Evolutionary conservation across 1,139 yeast species (phyloP), one percentile per base, ranked within the genome.

Genomic region (Yamadazyma dendronema): DNA sequence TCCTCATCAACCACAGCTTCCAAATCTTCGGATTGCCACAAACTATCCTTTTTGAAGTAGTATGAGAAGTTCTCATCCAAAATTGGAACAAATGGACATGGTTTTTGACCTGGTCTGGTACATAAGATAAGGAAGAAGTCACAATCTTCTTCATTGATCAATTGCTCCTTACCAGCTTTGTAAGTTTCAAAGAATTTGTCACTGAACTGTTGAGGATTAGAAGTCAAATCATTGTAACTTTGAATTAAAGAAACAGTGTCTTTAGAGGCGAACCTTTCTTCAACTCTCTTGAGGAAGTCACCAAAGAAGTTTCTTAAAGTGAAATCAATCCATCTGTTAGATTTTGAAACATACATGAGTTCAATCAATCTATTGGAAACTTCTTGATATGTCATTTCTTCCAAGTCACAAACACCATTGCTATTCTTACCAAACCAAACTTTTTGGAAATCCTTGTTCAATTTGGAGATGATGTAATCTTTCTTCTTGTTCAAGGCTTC

Each of bases 21-120:
- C 57, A 92, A 77, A 61, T 88, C 94, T 73, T 92, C 98, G 26
- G 96, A 86, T 76, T 92, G 99, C 98, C 98, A 92, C 61, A 92
- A 77, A 34, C 97, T 90, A 66, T 92, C 99, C 73, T 92, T 92
- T 81, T 92, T 92, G 79, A 92, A 94, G 78, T 86, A 92, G 59
- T 83, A 84, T 65, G 92, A 97, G 56, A 92, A 89, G 69, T 88
- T 84, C 51, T 87, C 95, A 59, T 94, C 96, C 62, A 92, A 76
- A 21, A 88, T 85, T 35, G 99, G 99, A 52, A 92, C 90, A 57
- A 92, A 92, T 46, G 98, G 98, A 59, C 89, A 97, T 31, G 99
- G 99, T 70, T 92, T 92, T 70, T 90, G 97, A 43, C 71, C 61
- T 52, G 96, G 96, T 61, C 83, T 81, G 48, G 81, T 76, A 60